phyloP scores from a whole-genome alignment of 1,139 yeast species.

The Starmera stellimalicola region DNA sequence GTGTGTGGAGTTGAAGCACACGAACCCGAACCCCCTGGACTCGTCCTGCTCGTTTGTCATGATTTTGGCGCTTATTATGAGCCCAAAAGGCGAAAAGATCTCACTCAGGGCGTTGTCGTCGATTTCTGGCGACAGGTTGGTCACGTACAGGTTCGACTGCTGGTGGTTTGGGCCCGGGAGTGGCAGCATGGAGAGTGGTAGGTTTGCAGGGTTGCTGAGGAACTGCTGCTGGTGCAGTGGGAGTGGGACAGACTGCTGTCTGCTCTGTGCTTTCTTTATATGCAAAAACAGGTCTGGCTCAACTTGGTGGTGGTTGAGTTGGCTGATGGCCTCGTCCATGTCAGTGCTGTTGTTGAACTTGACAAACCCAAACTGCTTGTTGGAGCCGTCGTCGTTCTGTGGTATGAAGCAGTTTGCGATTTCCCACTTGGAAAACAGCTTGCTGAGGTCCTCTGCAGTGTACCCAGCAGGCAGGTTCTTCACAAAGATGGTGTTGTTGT shows the following conservation, averaged over 20 bases:
- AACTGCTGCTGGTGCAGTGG: constrained; percentile 1
- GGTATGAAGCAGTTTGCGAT: constrained; percentile 23
- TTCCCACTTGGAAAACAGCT: constrained; percentile 28
- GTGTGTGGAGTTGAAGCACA: constrained; percentile 34
- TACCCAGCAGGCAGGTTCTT: constrained; percentile 40
- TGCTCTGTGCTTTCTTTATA: constrained; percentile 29
- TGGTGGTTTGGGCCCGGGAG: constrained; percentile 33
- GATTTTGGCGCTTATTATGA: constrained; percentile 35
- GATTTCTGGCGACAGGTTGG: constrained; percentile 37
- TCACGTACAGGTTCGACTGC: constrained; percentile 52
- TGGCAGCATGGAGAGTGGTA: constrained; percentile 15
- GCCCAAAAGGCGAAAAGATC: constrained; percentile 30
- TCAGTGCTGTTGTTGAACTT: constrained; percentile 27
- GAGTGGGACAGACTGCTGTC: constrained; percentile 18
- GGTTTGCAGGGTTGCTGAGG: background rate
- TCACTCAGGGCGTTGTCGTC: constrained; percentile 24
- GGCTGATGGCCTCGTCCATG: constrained; percentile 24
- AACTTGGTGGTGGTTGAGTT: constrained; percentile 23
- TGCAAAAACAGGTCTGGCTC: constrained; percentile 18
- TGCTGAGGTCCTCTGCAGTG: constrained; percentile 22
- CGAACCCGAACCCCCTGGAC: constrained; percentile 43
- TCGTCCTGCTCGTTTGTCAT: constrained; percentile 34
- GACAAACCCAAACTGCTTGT: constrained; percentile 29
- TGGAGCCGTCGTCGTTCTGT: constrained; percentile 11
- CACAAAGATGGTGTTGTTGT: constrained; percentile 47